Evolutionary conservation across 176 grass and related monocot species (phyloP).

Genomic region (Oryza nivara): DNA sequence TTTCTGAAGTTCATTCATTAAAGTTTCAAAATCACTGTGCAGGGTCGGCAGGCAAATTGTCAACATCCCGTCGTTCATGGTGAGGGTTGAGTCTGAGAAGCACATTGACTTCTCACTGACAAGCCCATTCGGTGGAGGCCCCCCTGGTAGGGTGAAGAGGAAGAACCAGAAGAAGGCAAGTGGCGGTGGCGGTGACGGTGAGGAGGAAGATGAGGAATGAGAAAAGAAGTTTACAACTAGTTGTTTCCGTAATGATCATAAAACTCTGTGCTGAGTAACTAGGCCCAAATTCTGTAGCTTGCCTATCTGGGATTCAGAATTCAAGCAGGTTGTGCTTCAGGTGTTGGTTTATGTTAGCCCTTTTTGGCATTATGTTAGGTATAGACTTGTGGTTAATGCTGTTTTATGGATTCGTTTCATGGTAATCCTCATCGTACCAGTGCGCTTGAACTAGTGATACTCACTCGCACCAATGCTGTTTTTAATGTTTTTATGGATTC

Average conservation of each 20-base stretch:
- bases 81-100: slow-evolving; percentile 45
- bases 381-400: not conserved
- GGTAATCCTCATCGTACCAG: not conserved
- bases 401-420: not conserved
- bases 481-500: no score
- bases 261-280: not conserved
- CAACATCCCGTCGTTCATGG: slow-evolving; percentile 51
- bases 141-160: slow-evolving; percentile 45
- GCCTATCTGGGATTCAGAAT: not conserved
- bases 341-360: not conserved
- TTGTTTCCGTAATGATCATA: slow-evolving; percentile 2
- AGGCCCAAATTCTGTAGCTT: not conserved
- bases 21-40: slow-evolving; percentile 17
- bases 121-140: slow-evolving; percentile 37
- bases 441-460: not conserved
- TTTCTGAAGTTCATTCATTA: not conserved
- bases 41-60: slow-evolving; percentile 48
- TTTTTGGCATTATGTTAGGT: not conserved
- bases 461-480: no score
- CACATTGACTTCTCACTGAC: slow-evolving; percentile 48
- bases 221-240: not conserved
- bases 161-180: slow-evolving; percentile 49
- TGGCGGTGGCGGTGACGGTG: slow-evolving; percentile 25
- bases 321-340: slow-evolving; percentile 13
- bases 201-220: slow-evolving; percentile 54